phyloP scores from a whole-genome alignment of 495 filamentous ascomycete genomes.

The Immersiella caudata region DNA sequence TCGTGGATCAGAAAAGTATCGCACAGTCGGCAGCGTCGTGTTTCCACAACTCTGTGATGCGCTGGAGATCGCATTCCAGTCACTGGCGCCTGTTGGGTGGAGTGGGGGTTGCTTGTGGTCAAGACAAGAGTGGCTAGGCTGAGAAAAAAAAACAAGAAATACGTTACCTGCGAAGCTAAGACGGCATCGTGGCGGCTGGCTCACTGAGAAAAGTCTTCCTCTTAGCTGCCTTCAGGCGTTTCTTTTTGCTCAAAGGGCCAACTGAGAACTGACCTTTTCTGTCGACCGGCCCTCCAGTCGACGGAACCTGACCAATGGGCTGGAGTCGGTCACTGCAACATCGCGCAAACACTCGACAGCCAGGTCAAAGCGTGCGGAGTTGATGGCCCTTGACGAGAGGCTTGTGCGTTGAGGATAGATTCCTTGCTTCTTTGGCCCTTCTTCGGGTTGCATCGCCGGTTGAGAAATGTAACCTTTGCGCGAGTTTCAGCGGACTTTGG shows the following conservation, averaged over 20 bases:
- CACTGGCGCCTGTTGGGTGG: background rate
- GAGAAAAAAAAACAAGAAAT: background rate
- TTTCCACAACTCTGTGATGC: background rate
- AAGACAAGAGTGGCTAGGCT: background rate
- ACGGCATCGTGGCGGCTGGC: background rate
- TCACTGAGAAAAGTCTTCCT: background rate
- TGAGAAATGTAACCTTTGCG: background rate
- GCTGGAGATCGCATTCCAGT: slow-evolving; percentile 2
- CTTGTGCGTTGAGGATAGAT: slow-evolving; percentile 13
- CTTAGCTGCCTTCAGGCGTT: background rate
- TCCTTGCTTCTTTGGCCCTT: background rate
- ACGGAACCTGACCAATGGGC: slow-evolving; percentile 7
- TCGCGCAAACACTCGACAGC: slow-evolving; percentile 7
- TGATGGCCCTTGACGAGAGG: background rate
- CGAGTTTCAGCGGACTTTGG: slow-evolving; percentile 1
- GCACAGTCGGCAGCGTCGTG: slow-evolving; percentile 5
- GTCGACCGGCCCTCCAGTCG: background rate
- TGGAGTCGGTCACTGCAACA: slow-evolving; percentile 1
- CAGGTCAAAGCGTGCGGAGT: slow-evolving; percentile 9
- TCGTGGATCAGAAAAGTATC: slow-evolving; percentile 20
- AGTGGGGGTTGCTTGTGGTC: background rate
- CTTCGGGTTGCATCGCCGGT: background rate
- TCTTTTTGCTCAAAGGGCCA: background rate
- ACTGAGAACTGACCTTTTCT: slow-evolving; percentile 14
- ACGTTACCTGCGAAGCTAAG: background rate